A percentile compares a stretch with the other conserved stretches of the same genome.
phyloP scores from a whole-genome alignment of 306 rosid species.

The Potentilla sterilis region DNA sequence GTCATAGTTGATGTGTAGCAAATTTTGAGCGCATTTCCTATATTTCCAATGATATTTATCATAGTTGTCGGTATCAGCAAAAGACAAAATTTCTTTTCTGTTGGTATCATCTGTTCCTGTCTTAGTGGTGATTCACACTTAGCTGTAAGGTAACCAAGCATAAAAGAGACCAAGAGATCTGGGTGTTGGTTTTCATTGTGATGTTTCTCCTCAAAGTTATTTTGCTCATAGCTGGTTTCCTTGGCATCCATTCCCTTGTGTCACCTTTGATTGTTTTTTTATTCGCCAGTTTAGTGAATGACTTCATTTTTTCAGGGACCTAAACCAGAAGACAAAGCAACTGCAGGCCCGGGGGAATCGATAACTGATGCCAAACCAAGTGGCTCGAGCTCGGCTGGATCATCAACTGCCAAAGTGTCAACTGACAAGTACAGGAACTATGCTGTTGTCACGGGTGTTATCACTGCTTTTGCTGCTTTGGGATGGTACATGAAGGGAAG shows the following conservation, averaged over 20 bases:
- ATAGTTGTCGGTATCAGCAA: background rate
- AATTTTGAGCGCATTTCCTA: background rate
- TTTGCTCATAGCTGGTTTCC: background rate
- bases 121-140: background rate
- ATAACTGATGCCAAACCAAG: conserved; percentile 58
- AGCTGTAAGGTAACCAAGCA: background rate
- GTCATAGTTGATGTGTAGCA: background rate
- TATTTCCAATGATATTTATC: background rate
- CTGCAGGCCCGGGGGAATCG: conserved; percentile 51
- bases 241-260: too few relatives aligned
- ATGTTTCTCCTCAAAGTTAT: background rate
- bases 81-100: background rate
- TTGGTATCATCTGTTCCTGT: background rate
- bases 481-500: conserved; percentile 86
- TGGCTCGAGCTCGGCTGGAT: conserved; percentile 41
- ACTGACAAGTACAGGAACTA: conserved; percentile 81
- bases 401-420: conserved; percentile 64
- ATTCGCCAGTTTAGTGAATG: background rate
- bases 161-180: background rate
- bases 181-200: background rate
- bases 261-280: too few relatives aligned
- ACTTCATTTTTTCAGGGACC: conserved; percentile 58
- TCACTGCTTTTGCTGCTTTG: conserved; percentile 54
- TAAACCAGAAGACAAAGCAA: conserved; percentile 55
- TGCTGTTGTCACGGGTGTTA: conserved; percentile 77